A percentile compares a stretch with the other conserved stretches of the same genome.
Evolutionary conservation across 495 filamentous ascomycete species (phyloP).

Genomic region (Penicillium cosmopolitanum): DNA sequence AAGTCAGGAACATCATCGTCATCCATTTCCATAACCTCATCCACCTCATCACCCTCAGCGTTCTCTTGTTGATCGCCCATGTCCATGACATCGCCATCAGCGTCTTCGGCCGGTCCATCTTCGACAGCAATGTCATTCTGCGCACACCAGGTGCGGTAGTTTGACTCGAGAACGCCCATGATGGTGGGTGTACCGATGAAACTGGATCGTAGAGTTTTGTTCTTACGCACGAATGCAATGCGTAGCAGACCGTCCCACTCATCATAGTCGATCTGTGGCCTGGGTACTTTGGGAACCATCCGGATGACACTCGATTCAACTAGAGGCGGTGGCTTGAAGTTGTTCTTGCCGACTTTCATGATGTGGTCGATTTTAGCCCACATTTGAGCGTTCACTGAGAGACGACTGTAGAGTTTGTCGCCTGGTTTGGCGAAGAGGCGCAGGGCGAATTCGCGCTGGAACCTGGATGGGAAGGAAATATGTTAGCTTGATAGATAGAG

Average conservation of each 20-base stretch:
- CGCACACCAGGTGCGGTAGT: conserved; percentile 88
- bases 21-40: conserved; percentile 59
- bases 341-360: conserved; percentile 91
- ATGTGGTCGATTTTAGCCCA: conserved; percentile 87
- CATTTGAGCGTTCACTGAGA: conserved; percentile 92
- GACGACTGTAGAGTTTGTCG: conserved; percentile 82
- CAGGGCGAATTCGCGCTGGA: conserved; percentile 76
- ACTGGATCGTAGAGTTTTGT: conserved; percentile 75
- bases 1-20: conserved; percentile 72
- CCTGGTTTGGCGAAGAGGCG: conserved; percentile 75
- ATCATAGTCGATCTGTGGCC: conserved; percentile 86
- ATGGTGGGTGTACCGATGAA: conserved; percentile 79
- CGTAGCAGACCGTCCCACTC: conserved; percentile 93
- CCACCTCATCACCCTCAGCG: conserved; percentile 38
- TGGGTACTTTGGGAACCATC: conserved; percentile 75
- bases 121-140: conserved; percentile 78
- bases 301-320: conserved; percentile 86
- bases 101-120: conserved; percentile 59
- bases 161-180: conserved; percentile 77
- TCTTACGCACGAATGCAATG: conserved; percentile 78
- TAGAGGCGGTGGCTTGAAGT: conserved; percentile 91
- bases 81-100: conserved; percentile 46
- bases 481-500: conserved; percentile 14
- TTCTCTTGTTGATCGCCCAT: conserved; percentile 40
- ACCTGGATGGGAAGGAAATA: conserved; percentile 20